Conservation (phyloP, 331 rosid genomes). For the Pyrus hybrid region DNA sequence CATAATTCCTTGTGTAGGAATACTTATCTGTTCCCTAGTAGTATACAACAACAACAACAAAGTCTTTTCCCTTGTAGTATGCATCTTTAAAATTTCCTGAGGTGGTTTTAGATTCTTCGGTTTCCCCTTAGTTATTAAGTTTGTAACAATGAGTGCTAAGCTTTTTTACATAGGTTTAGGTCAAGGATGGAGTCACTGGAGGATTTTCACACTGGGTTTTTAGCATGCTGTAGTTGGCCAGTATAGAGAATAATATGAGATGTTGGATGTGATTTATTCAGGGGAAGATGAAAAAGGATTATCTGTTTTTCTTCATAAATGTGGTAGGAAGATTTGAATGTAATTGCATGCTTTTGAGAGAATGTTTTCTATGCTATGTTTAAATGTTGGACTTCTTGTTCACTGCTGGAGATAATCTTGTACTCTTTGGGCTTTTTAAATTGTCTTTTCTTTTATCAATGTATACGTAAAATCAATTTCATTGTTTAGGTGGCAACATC, state of each 20-base stretch:
- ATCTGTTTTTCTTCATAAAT: background rate
- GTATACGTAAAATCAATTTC: constrained; percentile 2
- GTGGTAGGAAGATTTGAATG: background rate
- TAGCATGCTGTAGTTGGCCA: background rate
- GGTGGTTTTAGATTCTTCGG: background rate
- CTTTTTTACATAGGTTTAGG: background rate
- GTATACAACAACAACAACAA: no score
- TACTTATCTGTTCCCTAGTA: background rate
- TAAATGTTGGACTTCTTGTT: background rate
- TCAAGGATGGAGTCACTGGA: background rate
- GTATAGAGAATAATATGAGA: no score
- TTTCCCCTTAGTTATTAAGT: background rate
- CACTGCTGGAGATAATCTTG: background rate
- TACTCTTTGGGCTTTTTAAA: background rate
- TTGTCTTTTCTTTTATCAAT: background rate
- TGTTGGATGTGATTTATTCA: no score
- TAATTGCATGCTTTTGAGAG: background rate
- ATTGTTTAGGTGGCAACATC: constrained; percentile 72
- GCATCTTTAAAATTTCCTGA: background rate
- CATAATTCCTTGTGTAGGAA: background rate
- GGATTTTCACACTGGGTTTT: background rate
- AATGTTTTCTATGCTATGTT: background rate
- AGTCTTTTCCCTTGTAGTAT: no score
- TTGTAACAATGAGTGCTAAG: background rate
- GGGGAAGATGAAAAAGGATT: no score